A percentile compares a stretch with the other conserved stretches of the same genome.
phyloP scores from a whole-genome alignment of 73 alveolate species.

The Diophrys appendiculata region DNA sequence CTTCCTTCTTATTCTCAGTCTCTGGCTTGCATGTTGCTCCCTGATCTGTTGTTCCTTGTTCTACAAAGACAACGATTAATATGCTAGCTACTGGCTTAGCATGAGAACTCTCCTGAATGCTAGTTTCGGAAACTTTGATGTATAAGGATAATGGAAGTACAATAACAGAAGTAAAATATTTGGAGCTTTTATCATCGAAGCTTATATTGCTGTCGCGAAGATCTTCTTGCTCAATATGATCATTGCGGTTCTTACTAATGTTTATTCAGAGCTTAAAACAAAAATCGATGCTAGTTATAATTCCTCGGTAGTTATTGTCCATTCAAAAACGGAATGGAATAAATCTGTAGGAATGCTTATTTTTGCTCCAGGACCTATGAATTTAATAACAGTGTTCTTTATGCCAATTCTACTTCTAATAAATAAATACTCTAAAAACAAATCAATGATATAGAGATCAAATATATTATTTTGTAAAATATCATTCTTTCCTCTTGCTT shows the following conservation, averaged over 20 bases:
- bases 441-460: too few species aligned
- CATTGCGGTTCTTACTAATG: constrained; percentile 47
- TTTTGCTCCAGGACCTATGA: constrained; percentile 51
- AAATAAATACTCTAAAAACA: not conserved
- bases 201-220: constrained; percentile 18
- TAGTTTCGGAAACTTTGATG: constrained; percentile 23
- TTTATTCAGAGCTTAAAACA: constrained; percentile 12
- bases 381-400: constrained; percentile 13
- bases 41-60: constrained; percentile 22
- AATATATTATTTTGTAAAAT: not conserved
- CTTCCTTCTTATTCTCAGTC: constrained; percentile 10
- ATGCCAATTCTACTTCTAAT: constrained; percentile 37
- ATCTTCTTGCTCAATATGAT: constrained; percentile 46
- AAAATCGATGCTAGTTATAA: constrained; percentile 55
- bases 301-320: constrained; percentile 17
- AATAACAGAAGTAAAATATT: constrained; percentile 16
- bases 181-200: constrained; percentile 25
- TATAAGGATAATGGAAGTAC: not conserved
- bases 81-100: not conserved
- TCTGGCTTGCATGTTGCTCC: constrained; percentile 28
- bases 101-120: constrained; percentile 28
- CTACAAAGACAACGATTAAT: constrained; percentile 22
- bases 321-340: constrained; percentile 26
- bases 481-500: not conserved
- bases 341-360: constrained; percentile 36